Evolutionary conservation across 345 rosid genomes (phyloP).

Genomic region (Gossypium turneri): DNA sequence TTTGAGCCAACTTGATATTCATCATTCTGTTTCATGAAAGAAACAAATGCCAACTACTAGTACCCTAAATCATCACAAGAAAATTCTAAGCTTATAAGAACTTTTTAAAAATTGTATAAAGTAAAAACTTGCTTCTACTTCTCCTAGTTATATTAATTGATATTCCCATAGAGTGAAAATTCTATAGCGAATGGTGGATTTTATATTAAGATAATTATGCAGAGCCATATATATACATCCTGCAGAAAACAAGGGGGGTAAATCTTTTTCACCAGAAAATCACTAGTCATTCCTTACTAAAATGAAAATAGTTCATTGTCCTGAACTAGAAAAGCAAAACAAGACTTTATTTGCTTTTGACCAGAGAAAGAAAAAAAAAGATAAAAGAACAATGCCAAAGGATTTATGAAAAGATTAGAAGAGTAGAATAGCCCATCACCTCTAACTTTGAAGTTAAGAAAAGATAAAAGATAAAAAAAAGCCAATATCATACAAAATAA

Average conservation of each 20-base stretch:
- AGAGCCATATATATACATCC: not conserved
- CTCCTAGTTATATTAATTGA: not conserved
- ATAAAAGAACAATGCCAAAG: not conserved
- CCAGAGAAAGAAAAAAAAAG: not conserved
- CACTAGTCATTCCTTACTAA: not conserved
- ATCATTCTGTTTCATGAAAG: not conserved
- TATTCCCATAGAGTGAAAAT: slow-evolving; percentile 6
- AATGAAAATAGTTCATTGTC: not conserved
- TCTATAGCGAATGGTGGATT: not conserved
- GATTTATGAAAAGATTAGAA: not conserved
- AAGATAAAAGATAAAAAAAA: not conserved
- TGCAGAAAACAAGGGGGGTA: not conserved
- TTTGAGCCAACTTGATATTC: not conserved
- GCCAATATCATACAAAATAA: not conserved
- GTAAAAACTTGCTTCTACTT: slow-evolving; percentile 2
- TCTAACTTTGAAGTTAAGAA: not conserved
- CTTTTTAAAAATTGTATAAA: not conserved
- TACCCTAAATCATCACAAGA: not conserved
- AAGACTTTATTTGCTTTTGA: not conserved
- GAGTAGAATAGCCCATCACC: not conserved
- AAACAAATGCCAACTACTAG: not conserved
- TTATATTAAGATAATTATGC: not conserved
- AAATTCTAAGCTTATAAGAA: not conserved
- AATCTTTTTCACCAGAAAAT: not conserved
- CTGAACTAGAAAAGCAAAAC: not conserved